phyloP scores from a whole-genome alignment of 768 basidiomycete genomes.

The Phaeotremella fagi region DNA sequence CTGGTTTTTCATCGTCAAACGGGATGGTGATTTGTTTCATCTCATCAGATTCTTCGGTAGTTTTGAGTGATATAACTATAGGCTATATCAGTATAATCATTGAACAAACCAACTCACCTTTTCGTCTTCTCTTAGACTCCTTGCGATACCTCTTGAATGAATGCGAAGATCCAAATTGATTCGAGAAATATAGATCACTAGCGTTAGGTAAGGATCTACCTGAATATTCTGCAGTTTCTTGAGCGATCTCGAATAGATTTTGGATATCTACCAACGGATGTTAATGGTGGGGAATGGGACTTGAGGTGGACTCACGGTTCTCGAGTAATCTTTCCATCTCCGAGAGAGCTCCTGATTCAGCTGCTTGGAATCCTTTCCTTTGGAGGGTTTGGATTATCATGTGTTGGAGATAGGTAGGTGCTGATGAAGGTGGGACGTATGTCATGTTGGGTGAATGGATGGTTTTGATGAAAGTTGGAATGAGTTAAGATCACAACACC shows the following conservation, averaged over 20 bases:
- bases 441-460: not conserved
- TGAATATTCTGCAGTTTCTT: slow-evolving; percentile 5
- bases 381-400: slow-evolving; percentile 21
- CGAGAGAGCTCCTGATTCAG: slow-evolving; percentile 34
- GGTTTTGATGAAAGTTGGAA: too few relatives aligned
- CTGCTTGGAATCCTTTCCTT: slow-evolving; percentile 29
- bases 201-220: slow-evolving; percentile 4
- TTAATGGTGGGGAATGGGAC: not conserved
- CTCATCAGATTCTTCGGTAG: too few relatives aligned
- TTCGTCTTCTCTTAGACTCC: slow-evolving; percentile 9
- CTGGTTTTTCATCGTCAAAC: slow-evolving; percentile 18
- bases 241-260: slow-evolving; percentile 8
- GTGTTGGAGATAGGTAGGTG: slow-evolving; percentile 21
- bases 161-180: slow-evolving; percentile 2
- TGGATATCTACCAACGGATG: slow-evolving; percentile 14
- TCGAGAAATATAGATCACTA: slow-evolving; percentile 8
- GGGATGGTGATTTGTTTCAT: too few relatives aligned
- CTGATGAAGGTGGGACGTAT: slow-evolving; percentile 13
- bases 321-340: slow-evolving; percentile 37
- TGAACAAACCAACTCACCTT: slow-evolving; percentile 3
- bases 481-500: too few relatives aligned
- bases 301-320: slow-evolving; percentile 20
- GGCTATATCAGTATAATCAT: too few relatives aligned
- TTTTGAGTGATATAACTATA: too few relatives aligned
- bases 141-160: slow-evolving; percentile 1